phyloP scores from a whole-genome alignment of 1,284 basidiomycete genomes.

The Albatrellus sp. region DNA sequence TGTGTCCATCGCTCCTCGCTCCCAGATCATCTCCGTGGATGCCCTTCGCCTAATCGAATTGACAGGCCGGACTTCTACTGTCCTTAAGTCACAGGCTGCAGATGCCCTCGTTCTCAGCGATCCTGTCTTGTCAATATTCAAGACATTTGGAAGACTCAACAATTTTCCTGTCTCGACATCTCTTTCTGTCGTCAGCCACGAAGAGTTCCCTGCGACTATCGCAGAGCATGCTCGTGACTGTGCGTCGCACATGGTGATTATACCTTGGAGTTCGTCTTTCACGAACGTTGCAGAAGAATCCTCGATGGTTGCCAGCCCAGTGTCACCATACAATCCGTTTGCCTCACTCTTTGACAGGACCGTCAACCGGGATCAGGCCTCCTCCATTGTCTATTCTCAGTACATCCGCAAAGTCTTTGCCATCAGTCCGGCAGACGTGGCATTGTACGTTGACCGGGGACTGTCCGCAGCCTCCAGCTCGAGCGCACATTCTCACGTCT shows the following conservation, averaged over 20 bases:
- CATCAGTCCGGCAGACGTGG: conserved; percentile 55
- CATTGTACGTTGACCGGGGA: conserved; percentile 69
- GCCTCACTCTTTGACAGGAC: conserved; percentile 38
- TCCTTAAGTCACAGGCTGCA: conserved; percentile 69
- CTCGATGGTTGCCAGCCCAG: conserved; percentile 8
- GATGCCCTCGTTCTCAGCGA: conserved; percentile 65
- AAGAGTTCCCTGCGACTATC: conserved; percentile 64
- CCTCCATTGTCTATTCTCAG: conserved; percentile 55
- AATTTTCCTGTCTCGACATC: conserved; percentile 56
- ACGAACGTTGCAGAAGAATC: conserved; percentile 15
- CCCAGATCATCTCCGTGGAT: conserved; percentile 36
- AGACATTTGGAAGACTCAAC: conserved; percentile 70
- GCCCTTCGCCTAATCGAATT: conserved; percentile 84
- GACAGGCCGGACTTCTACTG: conserved; percentile 76
- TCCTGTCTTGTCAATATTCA: conserved; percentile 71
- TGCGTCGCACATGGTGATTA: conserved; percentile 61
- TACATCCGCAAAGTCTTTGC: conserved; percentile 75
- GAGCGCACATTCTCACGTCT: conserved; percentile 45
- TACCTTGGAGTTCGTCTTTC: conserved; percentile 58
- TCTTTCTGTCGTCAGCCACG: conserved; percentile 51
- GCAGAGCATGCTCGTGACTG: conserved; percentile 46
- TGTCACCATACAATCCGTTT: conserved; percentile 35
- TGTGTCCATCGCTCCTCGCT: not conserved
- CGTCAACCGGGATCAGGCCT: conserved; percentile 29
- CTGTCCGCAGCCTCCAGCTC: conserved; percentile 15